Evolutionary conservation across 257 asterid genomes (phyloP), one percentile per base, ranked within the genome.

Genomic region (Solanum piurae): DNA sequence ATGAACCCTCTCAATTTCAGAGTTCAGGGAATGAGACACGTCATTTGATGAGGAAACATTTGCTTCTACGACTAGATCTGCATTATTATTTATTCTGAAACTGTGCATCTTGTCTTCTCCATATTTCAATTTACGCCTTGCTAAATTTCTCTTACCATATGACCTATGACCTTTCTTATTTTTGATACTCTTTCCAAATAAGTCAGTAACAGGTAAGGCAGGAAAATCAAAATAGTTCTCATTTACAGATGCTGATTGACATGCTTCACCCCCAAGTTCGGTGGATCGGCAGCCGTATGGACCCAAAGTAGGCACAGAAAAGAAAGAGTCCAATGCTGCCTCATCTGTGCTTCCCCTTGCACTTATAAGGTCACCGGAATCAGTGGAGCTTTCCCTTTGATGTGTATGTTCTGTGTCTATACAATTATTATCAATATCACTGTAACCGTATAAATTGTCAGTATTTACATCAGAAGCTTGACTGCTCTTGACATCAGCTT

Each of bases 41-140:
- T 88, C 92, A 84, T 87, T 89, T 85, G 95, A 91, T 87, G 92
- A 91, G 77, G 91, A 90, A 85, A 86, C 87, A 89, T 89, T 89
- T 89, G 97, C 89, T 91, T 97, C 99, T 89, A 91, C 94, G 85
- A 97, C 94, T 88, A 97, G 95, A 93, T 95, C 98, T 85, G 96
- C 94, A 88, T 97, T 97, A 55, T 95, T 93, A 87, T 88, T 93
- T 85, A 97, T 95, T 91, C 93, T 92, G 89, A 97, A 97, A 92
- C 95, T 97, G 89, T 95, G 98, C 98, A 97, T 93, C 89, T 49
- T 94, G 86, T 89, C 95, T 89, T 94, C 94, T 88, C 92, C 94
- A 88, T 91, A 93, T 89, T 90, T 93, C 93, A 94, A 88, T 89
- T 93, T 91, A 91, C 91, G 93, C 40, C 91, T 89, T 79, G 94